These are phyloP conservation scores for Naganishia onofrii DNA, from an alignment of 768 basidiomycete genomes.

Conservation along the genomic window DNA sequence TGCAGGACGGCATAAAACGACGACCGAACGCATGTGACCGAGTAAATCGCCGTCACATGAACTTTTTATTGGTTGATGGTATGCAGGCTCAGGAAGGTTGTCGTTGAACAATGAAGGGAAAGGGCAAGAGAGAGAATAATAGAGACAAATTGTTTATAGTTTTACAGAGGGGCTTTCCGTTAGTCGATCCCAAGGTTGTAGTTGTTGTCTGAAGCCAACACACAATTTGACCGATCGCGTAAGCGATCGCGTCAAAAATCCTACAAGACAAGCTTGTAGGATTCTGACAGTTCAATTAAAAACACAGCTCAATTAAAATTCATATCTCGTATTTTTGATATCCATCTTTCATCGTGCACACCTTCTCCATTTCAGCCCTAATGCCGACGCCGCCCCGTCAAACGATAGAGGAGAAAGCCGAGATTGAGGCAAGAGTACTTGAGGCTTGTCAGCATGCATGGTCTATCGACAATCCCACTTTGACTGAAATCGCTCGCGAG, in stretches of 20 bases:
- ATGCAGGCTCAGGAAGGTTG: too few relatives aligned
- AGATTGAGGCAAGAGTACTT: background rate
- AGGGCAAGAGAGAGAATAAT: background rate
- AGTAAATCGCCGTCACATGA: too few relatives aligned
- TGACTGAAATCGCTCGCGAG: background rate
- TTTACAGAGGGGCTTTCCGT: background rate
- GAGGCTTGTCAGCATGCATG: background rate
- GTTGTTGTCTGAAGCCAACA: slow-evolving; percentile 6
- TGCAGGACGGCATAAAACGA: too few relatives aligned
- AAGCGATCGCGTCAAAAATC: background rate
- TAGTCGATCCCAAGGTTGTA: slow-evolving; percentile 4
- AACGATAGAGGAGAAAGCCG: background rate
- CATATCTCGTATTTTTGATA: background rate
- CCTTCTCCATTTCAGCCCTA: background rate
- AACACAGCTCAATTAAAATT: background rate
- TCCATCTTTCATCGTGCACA: background rate
- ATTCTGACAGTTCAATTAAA: slow-evolving; percentile 2
- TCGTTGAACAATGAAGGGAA: too few relatives aligned
- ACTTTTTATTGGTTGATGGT: too few relatives aligned
- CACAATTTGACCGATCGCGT: slow-evolving; percentile 8
- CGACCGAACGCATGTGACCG: too few relatives aligned
- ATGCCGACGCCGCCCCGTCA: background rate
- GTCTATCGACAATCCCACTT: background rate
- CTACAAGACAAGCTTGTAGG: background rate
- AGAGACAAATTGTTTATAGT: background rate